phyloP scores from a whole-genome alignment of 257 asterid genomes.

The Solanum chiquidenum region DNA sequence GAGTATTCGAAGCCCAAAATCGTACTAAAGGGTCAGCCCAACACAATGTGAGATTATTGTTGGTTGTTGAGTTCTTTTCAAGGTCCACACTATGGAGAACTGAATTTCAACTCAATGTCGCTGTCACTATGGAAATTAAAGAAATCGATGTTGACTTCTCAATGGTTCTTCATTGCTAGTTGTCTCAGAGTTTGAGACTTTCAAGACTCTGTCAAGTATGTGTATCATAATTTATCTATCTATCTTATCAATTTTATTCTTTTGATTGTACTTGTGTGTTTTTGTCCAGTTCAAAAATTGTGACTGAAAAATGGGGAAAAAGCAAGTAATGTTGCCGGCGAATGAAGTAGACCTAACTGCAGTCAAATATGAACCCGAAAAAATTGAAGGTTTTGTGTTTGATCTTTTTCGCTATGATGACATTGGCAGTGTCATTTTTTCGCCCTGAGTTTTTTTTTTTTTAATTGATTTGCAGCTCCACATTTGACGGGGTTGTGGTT shows the following conservation, averaged over 20 bases:
- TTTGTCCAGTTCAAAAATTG: not conserved
- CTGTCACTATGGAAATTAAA: not conserved
- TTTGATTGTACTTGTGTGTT: not conserved
- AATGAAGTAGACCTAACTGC: not conserved
- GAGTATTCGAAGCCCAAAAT: not conserved
- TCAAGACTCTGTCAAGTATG: not conserved
- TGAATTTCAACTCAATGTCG: not conserved
- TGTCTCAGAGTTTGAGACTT: not conserved
- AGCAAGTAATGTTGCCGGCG: not conserved
- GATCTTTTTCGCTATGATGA: not conserved
- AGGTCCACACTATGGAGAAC: not conserved
- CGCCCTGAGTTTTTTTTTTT: not conserved
- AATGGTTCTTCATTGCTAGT: not conserved
- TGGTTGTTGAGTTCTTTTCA: not conserved
- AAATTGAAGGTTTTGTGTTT: not conserved
- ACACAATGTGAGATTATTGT: not conserved
- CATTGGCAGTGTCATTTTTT: not conserved
- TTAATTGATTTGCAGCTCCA: not conserved
- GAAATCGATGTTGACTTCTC: not conserved
- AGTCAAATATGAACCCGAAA: not conserved
- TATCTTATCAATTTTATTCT: not conserved
- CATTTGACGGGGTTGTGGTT: conserved; percentile 3
- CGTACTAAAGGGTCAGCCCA: not conserved
- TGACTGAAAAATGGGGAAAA: not conserved
- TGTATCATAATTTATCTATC: not conserved